Evolutionary conservation across 352 stramenopile genomes (phyloP), one percentile per base, ranked within the genome.

Genomic region (Aphanomyces stellatus): DNA sequence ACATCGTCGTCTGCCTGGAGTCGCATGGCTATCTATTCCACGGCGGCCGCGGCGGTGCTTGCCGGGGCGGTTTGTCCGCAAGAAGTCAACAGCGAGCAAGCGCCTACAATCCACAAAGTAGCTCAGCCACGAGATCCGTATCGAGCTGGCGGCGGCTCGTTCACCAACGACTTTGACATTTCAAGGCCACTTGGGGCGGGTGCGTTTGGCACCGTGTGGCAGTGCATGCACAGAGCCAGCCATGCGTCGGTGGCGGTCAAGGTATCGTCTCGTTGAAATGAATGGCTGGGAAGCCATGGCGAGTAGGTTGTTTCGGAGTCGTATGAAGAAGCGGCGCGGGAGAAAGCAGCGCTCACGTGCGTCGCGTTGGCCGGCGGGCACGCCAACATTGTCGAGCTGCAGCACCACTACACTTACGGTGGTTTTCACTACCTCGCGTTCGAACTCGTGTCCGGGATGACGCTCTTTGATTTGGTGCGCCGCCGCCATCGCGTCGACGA

Each of bases 341-440:
- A 93, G 51, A 86, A 78, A 7, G 51, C 76, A 30, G 80, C 82
- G 27, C 65, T 93, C 15, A 46, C 72, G 48, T 70, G 51, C 28
- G 71, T 93, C 37, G 71, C 88, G 43, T 67, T 70, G 19, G 71
- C 59, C 40, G 85, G 85, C 24, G 85, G 85, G 2, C 85, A 93
- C 57, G 67, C 64, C 7, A 72, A 74, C 53, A 85, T 93, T 27
- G 75, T 91, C 31, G 72, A 71, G 7, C 90, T 80, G 48, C 62
- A 88, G 53, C 73, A 77, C 0, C 70, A 75, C 51, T 93, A 90
- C 71, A 64, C 71, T 42, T 80, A 90, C 73, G 78, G 88, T 55
- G 81, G 82, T 19, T 90, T 90, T 57, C 79, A 90, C 71, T 93
- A 88, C 71, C 74, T 91, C 53, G 82, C 91, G 61, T 77, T 85